Evolutionary conservation across 2,329 filamentous ascomycete species (phyloP), one percentile per base, ranked within the genome.

Genomic region (Alternaria postmessia): DNA sequence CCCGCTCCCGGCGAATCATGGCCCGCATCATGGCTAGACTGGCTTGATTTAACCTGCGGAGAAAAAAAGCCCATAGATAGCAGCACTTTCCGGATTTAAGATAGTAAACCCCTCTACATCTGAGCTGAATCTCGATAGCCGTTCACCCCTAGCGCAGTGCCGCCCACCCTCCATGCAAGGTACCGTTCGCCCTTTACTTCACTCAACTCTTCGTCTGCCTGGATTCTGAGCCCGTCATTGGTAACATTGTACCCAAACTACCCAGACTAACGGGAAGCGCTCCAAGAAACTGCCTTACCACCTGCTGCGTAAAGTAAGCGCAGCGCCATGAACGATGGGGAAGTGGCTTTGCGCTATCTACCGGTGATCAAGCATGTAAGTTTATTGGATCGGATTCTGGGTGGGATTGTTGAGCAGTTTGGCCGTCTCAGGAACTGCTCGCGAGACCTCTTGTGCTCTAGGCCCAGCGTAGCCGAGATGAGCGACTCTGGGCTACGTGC

Each of bases 101-200:
- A 42, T 43, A 57, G 56, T 20, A 24, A 24, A 16, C 20, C 20
- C 39, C 39, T 16, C 39, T 41, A 22, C 12, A 42, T 54, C 51
- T 46, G 60, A 63, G 61, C 66, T 55, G 55, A 55, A 28, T 43
- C 36, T 51, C 58, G 47, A 57, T 61, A 58, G 20, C 59, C 36
- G 54, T 65, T 64, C 54, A 57, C 62, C 59, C 36, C 59, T 67
- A 67, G 64, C 62, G 60, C 32, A 28, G 8, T 9, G 46, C 30
- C 46, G 46, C 57, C 49, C 51, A 55, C 48, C 47, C 55, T 44
- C 61, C 61, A 71, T 71, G 69, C 69, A 71, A 71, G 69, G 69
- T 69, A 69, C 67, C 54, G 47, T 49, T 53, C 54, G 36, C 14
- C 53, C 8, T 39, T 5, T n/a, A 39, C n/a, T 39, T 39, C 38